These are phyloP conservation scores for Chromera velia DNA, from an alignment of 73 alveolate genomes.

Conservation along the genomic window DNA sequence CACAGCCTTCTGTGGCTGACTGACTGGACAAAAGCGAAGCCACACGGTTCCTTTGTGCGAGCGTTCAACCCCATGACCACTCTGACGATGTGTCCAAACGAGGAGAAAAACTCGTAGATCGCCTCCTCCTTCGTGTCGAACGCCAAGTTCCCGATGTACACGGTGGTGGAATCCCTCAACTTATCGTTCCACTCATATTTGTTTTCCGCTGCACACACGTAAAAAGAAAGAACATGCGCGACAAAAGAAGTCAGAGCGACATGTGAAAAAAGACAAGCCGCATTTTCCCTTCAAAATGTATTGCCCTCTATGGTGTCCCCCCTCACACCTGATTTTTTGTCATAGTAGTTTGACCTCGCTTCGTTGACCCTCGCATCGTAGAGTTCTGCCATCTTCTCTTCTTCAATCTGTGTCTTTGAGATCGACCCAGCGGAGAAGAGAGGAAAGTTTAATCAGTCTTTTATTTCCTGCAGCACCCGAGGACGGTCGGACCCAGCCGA, in stretches of 20 bases:
- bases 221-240: background rate
- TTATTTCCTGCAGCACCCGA: too few species aligned
- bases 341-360: too few species aligned
- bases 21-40: conserved; percentile 89
- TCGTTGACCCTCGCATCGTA: too few species aligned
- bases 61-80: conserved; percentile 83
- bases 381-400: too few species aligned
- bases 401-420: too few species aligned
- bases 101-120: conserved; percentile 75
- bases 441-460: too few species aligned
- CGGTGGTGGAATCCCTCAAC: conserved; percentile 68
- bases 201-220: conserved; percentile 25
- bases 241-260: too few species aligned
- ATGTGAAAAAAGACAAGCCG: background rate
- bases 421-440: too few species aligned
- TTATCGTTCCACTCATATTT: conserved; percentile 67
- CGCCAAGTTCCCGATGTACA: conserved; percentile 89
- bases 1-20: background rate
- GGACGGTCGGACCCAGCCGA: too few species aligned
- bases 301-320: background rate
- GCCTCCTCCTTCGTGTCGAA: conserved; percentile 81
- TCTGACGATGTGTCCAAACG: conserved; percentile 74
- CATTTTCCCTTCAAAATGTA: background rate
- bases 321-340: background rate
- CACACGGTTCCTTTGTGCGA: conserved; percentile 71